These are phyloP conservation scores for Xylaria sp. DNA, from an alignment of 2,329 filamentous ascomycete species.

Conservation along the genomic window DNA sequence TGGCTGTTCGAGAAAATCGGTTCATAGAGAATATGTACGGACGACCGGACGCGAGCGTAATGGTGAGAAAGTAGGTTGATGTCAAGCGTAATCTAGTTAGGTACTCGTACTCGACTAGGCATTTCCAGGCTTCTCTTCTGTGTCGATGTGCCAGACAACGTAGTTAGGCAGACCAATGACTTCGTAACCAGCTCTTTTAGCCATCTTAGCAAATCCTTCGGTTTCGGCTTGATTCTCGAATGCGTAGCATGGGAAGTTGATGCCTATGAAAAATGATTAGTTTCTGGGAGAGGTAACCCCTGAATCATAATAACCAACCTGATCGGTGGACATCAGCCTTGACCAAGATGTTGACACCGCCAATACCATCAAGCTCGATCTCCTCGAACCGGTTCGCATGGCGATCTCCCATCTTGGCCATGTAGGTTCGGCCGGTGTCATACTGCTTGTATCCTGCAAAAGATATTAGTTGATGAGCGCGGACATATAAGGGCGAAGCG, in stretches of 20 bases:
- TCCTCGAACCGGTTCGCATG: conserved; percentile 87
- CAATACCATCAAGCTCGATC: conserved; percentile 88
- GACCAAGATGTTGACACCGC: conserved; percentile 94
- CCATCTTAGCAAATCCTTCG: conserved; percentile 98
- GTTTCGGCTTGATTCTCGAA: conserved; percentile 99
- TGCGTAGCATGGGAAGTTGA: conserved; percentile 94
- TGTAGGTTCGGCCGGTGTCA: conserved; percentile 82
- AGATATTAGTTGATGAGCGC: conserved; percentile 13
- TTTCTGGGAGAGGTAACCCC: conserved; percentile 5
- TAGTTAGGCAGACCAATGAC: conserved; percentile 95
- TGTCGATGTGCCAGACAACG: conserved; percentile 98
- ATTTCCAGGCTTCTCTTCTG: conserved; percentile 88
- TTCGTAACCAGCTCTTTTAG: conserved; percentile 87
- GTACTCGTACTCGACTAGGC: conserved; percentile 33
- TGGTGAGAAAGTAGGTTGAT: conserved; percentile 15
- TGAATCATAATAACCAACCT: conserved; percentile 47
- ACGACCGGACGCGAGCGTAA: conserved; percentile 7
- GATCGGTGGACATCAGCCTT: conserved; percentile 97
- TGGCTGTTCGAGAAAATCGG: conserved; percentile 22
- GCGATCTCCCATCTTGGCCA: conserved; percentile 90
- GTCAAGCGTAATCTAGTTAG: neutral
- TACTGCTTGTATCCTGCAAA: conserved; percentile 80
- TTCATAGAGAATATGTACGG: conserved; percentile 26
- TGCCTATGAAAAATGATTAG: conserved; percentile 51
- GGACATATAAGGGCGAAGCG: neutral